Base-by-base conservation (phyloP, 441 rosid species). In the Euphorbia celastroides region DNA sequence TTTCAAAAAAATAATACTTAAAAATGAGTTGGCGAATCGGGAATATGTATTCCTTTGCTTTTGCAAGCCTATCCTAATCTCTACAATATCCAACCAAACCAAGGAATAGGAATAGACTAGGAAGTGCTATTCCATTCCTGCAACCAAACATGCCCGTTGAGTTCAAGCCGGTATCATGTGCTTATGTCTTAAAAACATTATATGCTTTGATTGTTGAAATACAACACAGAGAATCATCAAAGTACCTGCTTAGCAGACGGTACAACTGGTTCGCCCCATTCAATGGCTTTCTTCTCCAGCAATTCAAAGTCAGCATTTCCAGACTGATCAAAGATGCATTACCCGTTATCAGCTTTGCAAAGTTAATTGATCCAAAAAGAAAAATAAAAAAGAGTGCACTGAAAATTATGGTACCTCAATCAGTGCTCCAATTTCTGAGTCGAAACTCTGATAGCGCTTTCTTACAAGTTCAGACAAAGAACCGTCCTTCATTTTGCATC, bases 161-260 rank as follows among this genome's bases (percentile, higher is more conserved):
- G n/a, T n/a, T n/a, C n/a, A n/a, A n/a, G n/a, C n/a, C n/a, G n/a
- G n/a, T n/a, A n/a, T n/a, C n/a, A n/a, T n/a, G n/a, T n/a, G n/a
- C n/a, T n/a, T n/a, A n/a, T n/a, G n/a, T n/a, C n/a, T n/a, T n/a
- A n/a, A n/a, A n/a, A n/a, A n/a, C n/a, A n/a, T n/a, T n/a, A n/a
- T n/a, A n/a, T n/a, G n/a, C n/a, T n/a, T n/a, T n/a, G n/a, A n/a
- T n/a, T n/a, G n/a, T n/a, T n/a, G n/a, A n/a, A n/a, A n/a, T n/a
- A 26, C n/a, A 25, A 6, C 32, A 16, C 2, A 26, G 3, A 27
- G 5, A 57, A 14, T 57, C 28, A 57, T 57, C 19, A 32, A 46
- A 58, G 66, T 85, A 93, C 99, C 99, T 93, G 97, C 81, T 94
- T 92, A 22, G 87, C 98, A 55, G 99, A 92, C 72, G 97, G 71